Percentiles rank a stretch among this genome's conserved stretches.
Evolutionary conservation across 331 rosid genomes (phyloP).

Genomic region (Arachis monticola): DNA sequence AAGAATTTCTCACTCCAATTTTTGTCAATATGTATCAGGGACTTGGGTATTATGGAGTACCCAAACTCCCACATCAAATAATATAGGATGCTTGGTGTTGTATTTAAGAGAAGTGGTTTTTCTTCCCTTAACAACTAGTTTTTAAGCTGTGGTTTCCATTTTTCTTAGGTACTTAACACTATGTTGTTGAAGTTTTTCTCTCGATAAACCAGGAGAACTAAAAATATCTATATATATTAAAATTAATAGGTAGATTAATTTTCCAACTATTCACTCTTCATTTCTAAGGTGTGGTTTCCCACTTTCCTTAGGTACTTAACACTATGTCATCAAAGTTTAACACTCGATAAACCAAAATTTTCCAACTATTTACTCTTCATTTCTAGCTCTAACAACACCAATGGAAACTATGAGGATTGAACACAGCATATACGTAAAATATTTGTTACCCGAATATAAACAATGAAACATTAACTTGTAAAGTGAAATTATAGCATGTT

Average conservation of each 20-base stretch:
- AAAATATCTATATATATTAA: neutral
- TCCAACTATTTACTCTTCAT: conserved; percentile 3
- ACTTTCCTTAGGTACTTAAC: no score
- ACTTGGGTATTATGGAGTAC: no score
- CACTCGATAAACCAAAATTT: no score
- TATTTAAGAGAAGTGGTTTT: no score
- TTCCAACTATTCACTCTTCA: neutral
- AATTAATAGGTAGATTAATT: neutral
- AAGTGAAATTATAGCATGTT: neutral
- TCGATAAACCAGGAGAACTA: neutral
- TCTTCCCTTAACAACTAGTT: no score
- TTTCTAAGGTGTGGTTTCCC: neutral
- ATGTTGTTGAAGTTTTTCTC: conserved; percentile 7
- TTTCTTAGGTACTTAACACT: neutral
- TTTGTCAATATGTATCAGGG: no score
- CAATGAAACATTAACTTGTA: neutral
- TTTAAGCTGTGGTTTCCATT: no score
- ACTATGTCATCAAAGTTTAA: no score
- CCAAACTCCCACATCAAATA: no score
- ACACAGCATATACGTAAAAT: conserved; percentile 16
- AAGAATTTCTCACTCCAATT: conserved; percentile 11
- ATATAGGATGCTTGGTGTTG: no score
- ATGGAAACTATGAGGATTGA: neutral
- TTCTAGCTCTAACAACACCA: neutral
- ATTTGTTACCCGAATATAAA: neutral